Evolutionary conservation across 2,329 filamentous ascomycete genomes (phyloP).

Genomic region (Aspergillus unguis): DNA sequence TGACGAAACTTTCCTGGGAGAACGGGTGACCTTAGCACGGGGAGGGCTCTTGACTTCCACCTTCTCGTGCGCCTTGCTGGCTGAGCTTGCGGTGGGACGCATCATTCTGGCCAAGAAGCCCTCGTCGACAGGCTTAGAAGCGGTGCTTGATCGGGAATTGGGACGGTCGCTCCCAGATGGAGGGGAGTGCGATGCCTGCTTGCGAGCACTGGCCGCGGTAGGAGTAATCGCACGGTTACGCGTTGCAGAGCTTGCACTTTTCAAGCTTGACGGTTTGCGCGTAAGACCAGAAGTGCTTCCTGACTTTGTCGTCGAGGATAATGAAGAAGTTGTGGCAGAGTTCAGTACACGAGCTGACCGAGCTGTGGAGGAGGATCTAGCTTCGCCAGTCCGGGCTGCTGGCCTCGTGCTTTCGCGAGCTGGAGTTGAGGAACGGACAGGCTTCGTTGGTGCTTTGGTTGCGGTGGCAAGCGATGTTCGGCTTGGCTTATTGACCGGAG

Average conservation of each 20-base stretch:
- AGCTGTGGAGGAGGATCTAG: slow-evolving; percentile 40
- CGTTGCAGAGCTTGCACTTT: slow-evolving; percentile 22
- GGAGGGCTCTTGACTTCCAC: slow-evolving; percentile 41
- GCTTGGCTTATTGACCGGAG: slow-evolving; percentile 30
- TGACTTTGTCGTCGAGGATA: slow-evolving; percentile 36
- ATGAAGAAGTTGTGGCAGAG: slow-evolving; percentile 40
- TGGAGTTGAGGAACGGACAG: slow-evolving; percentile 30
- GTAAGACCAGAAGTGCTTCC: slow-evolving; percentile 21
- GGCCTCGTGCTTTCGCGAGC: slow-evolving; percentile 27
- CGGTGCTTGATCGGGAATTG: slow-evolving; percentile 40
- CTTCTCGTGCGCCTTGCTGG: slow-evolving; percentile 49
- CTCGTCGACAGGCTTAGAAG: slow-evolving; percentile 41
- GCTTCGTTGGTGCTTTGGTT: slow-evolving; percentile 25
- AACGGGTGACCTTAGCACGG: slow-evolving; percentile 23
- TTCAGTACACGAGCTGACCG: slow-evolving; percentile 39
- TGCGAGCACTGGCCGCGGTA: slow-evolving; percentile 26
- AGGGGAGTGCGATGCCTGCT: slow-evolving; percentile 33
- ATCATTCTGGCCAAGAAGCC: slow-evolving; percentile 52
- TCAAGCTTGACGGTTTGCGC: slow-evolving; percentile 38
- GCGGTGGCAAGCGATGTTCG: slow-evolving; percentile 31
- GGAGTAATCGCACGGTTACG: slow-evolving; percentile 24
- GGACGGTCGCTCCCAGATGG: slow-evolving; percentile 35
- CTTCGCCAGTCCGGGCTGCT: slow-evolving; percentile 26
- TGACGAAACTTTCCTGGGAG: slow-evolving; percentile 23
- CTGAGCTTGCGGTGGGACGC: slow-evolving; percentile 50